Base-by-base conservation (phyloP, 371 early-diverging fungal genomes). In the Rhizoclosmatium hyalinum region DNA sequence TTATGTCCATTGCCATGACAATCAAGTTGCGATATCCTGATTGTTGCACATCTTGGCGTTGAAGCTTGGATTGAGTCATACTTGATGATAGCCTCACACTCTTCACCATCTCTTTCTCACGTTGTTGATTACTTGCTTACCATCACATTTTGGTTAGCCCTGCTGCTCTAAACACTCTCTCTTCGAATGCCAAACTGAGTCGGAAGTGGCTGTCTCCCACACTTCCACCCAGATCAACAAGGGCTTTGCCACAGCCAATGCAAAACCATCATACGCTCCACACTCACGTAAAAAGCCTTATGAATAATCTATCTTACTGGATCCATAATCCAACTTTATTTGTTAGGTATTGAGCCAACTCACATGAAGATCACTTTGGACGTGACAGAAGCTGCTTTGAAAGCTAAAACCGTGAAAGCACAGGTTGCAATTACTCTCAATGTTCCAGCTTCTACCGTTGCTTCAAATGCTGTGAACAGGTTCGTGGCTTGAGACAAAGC, bases 261-360 rank as follows among this genome's bases (percentile, higher is more conserved):
- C 74, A 8, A 54, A 43, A 39, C 74, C 74, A 58, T 57, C 54
- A 8, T 75, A 75, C 56, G 70, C 72, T 10, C 72, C 76, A 10
- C 42, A 76, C 73, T 14, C 17, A 44, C 55, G 72, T 42, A 60
- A 21, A 19, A 6, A 50, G 50, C 50, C 17, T 50, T 12, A 50
- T 50, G 17, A 12, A 12, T 50, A 6, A 12, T 17, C 50, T 47
- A 47, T 50, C 6, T 17, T 50, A 50, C 17, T 17, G 17, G 50
- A 50, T 50, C 32, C n/a, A 58, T 32, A 58, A 6, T 58, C 19
- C 32, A 19, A 58, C 19, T 19, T 58, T 17, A 58, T 32, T 45
- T 45, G n/a, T 32, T 6, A n/a, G 47, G 67, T 17, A 60, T 71
- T 19, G 12, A 12, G 12, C 72, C 72, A 12, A 14, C 32, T 2